Conservation (phyloP, 352 stramenopile species). For the Phytophthora idaei region DNA sequence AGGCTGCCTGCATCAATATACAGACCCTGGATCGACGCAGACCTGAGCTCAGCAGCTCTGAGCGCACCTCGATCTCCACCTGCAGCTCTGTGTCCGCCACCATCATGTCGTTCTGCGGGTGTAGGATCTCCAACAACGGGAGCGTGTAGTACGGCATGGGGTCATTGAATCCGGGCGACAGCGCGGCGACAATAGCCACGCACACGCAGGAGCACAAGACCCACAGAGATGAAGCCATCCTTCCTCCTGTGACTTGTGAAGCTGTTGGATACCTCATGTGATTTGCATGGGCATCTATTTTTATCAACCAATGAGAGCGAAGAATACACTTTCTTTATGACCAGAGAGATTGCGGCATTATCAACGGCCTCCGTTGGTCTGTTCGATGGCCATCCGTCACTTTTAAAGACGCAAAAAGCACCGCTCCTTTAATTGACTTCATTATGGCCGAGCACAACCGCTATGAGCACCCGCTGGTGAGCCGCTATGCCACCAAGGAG, state of each 20-base stretch:
- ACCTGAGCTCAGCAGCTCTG: slow-evolving; percentile 34
- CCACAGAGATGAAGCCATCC: not conserved
- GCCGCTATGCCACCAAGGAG: slow-evolving; percentile 98
- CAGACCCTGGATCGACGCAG: slow-evolving; percentile 51
- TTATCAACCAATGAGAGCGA: slow-evolving; percentile 3
- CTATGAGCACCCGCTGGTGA: slow-evolving; percentile 91
- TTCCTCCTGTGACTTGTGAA: slow-evolving; percentile 4
- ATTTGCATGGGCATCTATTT: not conserved
- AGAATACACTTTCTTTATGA: not conserved
- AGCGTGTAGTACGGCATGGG: slow-evolving; percentile 33
- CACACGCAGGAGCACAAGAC: slow-evolving; percentile 4
- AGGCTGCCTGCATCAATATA: slow-evolving; percentile 58
- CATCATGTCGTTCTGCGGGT: slow-evolving; percentile 56
- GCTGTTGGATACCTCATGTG: not conserved
- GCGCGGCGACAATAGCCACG: slow-evolving; percentile 5
- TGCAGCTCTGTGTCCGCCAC: slow-evolving; percentile 50
- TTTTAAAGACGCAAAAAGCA: slow-evolving; percentile 15
- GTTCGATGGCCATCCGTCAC: slow-evolving; percentile 3
- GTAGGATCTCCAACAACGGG: slow-evolving; percentile 62
- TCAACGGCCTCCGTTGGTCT: not conserved
- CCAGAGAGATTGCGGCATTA: slow-evolving; percentile 1
- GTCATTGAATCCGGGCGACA: slow-evolving; percentile 40
- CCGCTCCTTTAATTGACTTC: too few relatives aligned
- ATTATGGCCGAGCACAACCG: slow-evolving; percentile 62
- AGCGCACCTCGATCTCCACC: slow-evolving; percentile 59